Evolutionary conservation across 441 rosid genomes (phyloP), one percentile per base, ranked within the genome.

Genomic region (Hypseocharis bilobata): DNA sequence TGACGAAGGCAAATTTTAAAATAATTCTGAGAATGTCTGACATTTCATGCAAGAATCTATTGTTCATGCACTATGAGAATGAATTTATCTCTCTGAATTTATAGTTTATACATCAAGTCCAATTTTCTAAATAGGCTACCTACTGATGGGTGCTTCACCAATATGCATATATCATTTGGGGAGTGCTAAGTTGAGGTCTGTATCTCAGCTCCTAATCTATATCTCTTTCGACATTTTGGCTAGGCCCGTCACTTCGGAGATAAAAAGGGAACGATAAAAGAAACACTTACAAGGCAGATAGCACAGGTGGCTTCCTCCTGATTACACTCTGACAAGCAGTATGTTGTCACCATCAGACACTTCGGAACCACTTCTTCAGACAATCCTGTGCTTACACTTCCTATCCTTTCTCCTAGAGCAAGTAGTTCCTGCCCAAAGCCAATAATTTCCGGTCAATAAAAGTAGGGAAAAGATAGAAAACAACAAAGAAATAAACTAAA

Each of bases 361-460:
- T 70, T 62, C 4, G 69, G 69, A 32, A 76, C 68, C 6, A 62
- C 69, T 61, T 67, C 64, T 63, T 70, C 70, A 6, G 82, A 62
- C 76, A 78, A 68, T 17, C 80, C 82, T 49, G 82, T 78, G 52
- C 45, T 62, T 54, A 75, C 82, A 25, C 55, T 72, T 13, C 82
- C 82, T 6, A 78, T 78, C 61, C 80, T 75, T 73, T 78, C 82
- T 55, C 80, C 80, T 2, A 78, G 71, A 51, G 77, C 75, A 70
- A 78, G 76, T 62, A 75, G 57, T 44, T 78, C 82, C 82, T 78
- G 79, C 65, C 57, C 66, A 59, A 28, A 57, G 32, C 29, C 58
- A 47, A 28, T 10, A 11, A 27, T 26, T 22, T 54, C 4, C 54
- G 25, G 2, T 51, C 20, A 55, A 6, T 25, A 19, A 16, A 28